phyloP scores from a whole-genome alignment of 1,139 yeast genomes.

The Scheffersomyces lignicola region DNA sequence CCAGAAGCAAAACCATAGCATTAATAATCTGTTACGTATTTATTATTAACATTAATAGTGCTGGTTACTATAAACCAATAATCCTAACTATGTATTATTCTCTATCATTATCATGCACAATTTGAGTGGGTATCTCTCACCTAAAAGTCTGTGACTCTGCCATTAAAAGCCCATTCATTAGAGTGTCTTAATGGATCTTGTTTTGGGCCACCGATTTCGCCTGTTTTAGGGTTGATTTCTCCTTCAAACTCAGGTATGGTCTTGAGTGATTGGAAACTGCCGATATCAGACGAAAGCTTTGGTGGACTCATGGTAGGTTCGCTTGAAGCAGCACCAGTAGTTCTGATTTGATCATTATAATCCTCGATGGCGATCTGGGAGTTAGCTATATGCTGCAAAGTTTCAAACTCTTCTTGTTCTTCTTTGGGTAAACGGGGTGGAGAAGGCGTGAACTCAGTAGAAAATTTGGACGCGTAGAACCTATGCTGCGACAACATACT shows the following conservation, averaged over 20 bases:
- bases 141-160: conserved; percentile 91
- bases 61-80: no score
- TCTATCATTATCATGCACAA: neutral
- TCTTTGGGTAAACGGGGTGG: conserved; percentile 86
- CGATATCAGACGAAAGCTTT: conserved; percentile 55
- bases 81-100: no score
- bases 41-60: no score
- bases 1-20: no score
- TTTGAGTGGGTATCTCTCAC: neutral
- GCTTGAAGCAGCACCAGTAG: conserved; percentile 29
- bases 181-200: conserved; percentile 88
- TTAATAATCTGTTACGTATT: no score
- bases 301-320: conserved; percentile 13
- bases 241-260: conserved; percentile 96
- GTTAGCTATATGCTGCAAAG: conserved; percentile 75
- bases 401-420: conserved; percentile 92
- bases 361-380: conserved; percentile 81
- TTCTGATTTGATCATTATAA: conserved; percentile 52
- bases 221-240: conserved; percentile 86
- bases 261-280: conserved; percentile 64
- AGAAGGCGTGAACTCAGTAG: conserved; percentile 49
- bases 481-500: conserved; percentile 1
- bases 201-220: conserved; percentile 98
- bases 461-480: conserved; percentile 19
- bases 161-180: conserved; percentile 87